These are phyloP conservation scores for Pythium scleroteichum DNA, from an alignment of 352 stramenopile species.

Conservation along the genomic window DNA sequence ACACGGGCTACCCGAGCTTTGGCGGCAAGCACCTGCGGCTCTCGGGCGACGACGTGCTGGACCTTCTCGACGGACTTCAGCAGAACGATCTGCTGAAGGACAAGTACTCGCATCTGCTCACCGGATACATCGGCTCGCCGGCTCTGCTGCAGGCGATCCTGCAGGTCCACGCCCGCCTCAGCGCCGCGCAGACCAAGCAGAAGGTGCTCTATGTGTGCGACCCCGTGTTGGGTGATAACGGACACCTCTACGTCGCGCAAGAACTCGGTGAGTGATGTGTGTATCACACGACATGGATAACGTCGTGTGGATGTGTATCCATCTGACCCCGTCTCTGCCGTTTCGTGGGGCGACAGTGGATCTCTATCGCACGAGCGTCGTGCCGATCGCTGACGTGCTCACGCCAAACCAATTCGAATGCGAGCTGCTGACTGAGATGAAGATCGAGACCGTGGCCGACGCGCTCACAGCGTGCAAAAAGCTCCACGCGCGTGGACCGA, in stretches of 20 bases:
- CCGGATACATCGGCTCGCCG: constrained; percentile 76
- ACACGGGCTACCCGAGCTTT: constrained; percentile 81
- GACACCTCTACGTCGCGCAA: constrained; percentile 76
- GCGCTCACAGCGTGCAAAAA: constrained; percentile 70
- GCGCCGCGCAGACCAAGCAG: constrained; percentile 47
- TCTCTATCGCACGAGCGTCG: constrained; percentile 72
- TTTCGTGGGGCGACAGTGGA: no score
- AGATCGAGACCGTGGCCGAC: constrained; percentile 64
- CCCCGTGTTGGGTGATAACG: constrained; percentile 80
- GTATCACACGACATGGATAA: no score
- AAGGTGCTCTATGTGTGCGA: constrained; percentile 81
- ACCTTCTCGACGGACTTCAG: constrained; percentile 79
- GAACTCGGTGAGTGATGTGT: constrained; percentile 56
- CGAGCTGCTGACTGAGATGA: constrained; percentile 73
- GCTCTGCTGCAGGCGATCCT: constrained; percentile 74
- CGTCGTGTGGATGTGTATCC: background rate
- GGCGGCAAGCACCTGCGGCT: constrained; percentile 64
- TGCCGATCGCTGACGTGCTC: constrained; percentile 83
- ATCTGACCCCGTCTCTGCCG: background rate
- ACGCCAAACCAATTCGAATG: constrained; percentile 89
- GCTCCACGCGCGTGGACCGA: constrained; percentile 68
- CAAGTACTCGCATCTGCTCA: constrained; percentile 79
- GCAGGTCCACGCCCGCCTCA: constrained; percentile 58
- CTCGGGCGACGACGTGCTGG: constrained; percentile 69
- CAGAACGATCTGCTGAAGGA: constrained; percentile 66